Evolutionary conservation across 495 filamentous ascomycete genomes (phyloP).

Genomic region (Xylaria telfairii): DNA sequence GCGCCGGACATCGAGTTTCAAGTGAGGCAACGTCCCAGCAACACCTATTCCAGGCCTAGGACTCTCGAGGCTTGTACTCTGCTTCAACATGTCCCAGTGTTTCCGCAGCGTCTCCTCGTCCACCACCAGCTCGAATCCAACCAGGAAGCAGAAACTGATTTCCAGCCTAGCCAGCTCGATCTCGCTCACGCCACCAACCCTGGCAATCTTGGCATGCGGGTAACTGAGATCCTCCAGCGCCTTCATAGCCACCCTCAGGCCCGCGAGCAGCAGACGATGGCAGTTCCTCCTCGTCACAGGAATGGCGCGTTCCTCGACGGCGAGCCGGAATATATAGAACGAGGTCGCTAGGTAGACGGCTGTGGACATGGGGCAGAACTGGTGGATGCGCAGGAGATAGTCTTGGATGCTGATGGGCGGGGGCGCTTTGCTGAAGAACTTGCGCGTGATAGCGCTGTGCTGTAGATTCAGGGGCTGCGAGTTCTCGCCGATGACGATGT

Average conservation of each 20-base stretch:
- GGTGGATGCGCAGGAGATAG: conserved; percentile 85
- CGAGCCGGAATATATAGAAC: conserved; percentile 84
- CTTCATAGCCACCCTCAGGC: conserved; percentile 87
- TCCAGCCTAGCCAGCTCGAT: conserved; percentile 80
- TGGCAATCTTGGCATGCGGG: conserved; percentile 80
- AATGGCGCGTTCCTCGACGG: conserved; percentile 73
- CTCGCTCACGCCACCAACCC: conserved; percentile 87
- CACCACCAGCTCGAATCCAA: conserved; percentile 80
- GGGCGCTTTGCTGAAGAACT: conserved; percentile 88
- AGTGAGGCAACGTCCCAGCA: neutral
- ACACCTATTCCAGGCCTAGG: conserved; percentile 35
- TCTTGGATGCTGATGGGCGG: conserved; percentile 82
- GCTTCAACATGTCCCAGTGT: conserved; percentile 58
- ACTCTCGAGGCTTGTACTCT: conserved; percentile 10
- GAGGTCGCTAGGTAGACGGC: conserved; percentile 93
- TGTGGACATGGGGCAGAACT: conserved; percentile 94
- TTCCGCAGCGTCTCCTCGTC: conserved; percentile 64
- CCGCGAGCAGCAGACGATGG: conserved; percentile 85
- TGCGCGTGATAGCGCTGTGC: conserved; percentile 79
- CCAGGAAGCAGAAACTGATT: conserved; percentile 88
- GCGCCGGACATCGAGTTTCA: conserved; percentile 9
- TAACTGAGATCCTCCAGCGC: conserved; percentile 89
- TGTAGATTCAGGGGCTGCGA: conserved; percentile 70
- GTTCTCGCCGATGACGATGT: conserved; percentile 64
- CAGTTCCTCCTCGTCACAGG: conserved; percentile 80